These are phyloP conservation scores for Penicillium bialowiezense DNA, from an alignment of 495 filamentous ascomycete species.

Conservation along the genomic window DNA sequence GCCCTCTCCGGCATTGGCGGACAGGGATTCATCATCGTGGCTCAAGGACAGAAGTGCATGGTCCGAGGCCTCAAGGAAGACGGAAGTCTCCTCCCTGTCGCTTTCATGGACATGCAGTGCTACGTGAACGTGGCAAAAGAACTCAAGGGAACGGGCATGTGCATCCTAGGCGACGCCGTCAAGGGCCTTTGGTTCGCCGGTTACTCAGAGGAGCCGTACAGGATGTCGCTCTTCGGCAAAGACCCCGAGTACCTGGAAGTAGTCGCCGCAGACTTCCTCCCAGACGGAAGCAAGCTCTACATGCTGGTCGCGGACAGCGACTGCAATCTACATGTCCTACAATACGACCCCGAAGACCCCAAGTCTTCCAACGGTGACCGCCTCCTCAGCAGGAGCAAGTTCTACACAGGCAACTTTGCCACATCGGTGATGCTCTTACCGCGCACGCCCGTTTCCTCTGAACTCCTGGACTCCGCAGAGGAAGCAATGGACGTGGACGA, in stretches of 20 bases:
- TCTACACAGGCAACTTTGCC: slow-evolving; percentile 78
- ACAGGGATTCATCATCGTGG: slow-evolving; percentile 85
- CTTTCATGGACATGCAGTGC: slow-evolving; percentile 97
- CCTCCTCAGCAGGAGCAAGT: slow-evolving; percentile 80
- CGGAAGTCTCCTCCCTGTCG: slow-evolving; percentile 83
- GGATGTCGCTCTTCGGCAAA: slow-evolving; percentile 92
- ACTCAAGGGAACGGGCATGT: slow-evolving; percentile 77
- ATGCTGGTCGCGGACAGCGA: slow-evolving; percentile 83
- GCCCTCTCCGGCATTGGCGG: slow-evolving; percentile 83
- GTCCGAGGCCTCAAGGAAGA: slow-evolving; percentile 95
- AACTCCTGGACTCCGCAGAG: slow-evolving; percentile 30
- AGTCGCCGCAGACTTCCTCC: slow-evolving; percentile 81
- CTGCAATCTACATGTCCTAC: slow-evolving; percentile 78
- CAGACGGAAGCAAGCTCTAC: slow-evolving; percentile 76
- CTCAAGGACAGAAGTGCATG: slow-evolving; percentile 97
- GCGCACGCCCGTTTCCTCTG: slow-evolving; percentile 50
- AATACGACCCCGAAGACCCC: slow-evolving; percentile 96
- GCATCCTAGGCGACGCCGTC: slow-evolving; percentile 79
- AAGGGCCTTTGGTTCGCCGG: slow-evolving; percentile 95
- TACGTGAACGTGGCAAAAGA: slow-evolving; percentile 81
- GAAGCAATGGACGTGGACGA: slow-evolving; percentile 42
- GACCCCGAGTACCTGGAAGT: slow-evolving; percentile 72
- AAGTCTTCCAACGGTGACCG: slow-evolving; percentile 87
- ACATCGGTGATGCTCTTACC: slow-evolving; percentile 74
- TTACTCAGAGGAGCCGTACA: slow-evolving; percentile 91